Conservation (phyloP, 1,284 basidiomycete genomes). For the Xerocomus nothofagi region DNA sequence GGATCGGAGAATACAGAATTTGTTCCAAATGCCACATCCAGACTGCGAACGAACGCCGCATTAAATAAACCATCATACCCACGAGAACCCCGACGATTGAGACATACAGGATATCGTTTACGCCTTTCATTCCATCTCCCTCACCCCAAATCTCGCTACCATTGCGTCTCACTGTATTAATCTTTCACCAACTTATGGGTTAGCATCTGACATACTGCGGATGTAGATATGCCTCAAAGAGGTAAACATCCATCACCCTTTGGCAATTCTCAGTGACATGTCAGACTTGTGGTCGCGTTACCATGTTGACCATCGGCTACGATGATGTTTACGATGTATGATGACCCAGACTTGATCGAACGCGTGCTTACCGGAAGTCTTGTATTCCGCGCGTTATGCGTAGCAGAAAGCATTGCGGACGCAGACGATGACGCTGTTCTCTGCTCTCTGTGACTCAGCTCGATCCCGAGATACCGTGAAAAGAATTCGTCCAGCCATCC, state of each 20-base stretch:
- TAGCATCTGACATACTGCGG: conserved; percentile 21
- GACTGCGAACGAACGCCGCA: conserved; percentile 28
- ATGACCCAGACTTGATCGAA: not conserved
- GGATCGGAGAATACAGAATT: conserved; percentile 34
- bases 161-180: conserved; percentile 12
- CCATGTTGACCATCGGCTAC: conserved; percentile 21
- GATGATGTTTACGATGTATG: not conserved
- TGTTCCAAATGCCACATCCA: conserved; percentile 32
- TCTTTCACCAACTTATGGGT: conserved; percentile 19
- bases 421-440: not conserved
- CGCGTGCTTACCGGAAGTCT: conserved; percentile 17
- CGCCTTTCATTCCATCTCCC: conserved; percentile 1
- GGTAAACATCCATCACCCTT: conserved; percentile 3
- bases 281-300: conserved; percentile 23
- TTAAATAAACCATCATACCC: conserved; percentile 10
- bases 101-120: conserved; percentile 1
- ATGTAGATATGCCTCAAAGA: conserved; percentile 13
- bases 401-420: not conserved
- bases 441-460: conserved; percentile 15
- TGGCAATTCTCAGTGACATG: not conserved
- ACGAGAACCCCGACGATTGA: conserved; percentile 1
- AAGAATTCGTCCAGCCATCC: conserved; percentile 79
- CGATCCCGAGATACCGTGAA: conserved; percentile 39
- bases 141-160: conserved; percentile 17
- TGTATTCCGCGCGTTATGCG: not conserved